A percentile compares a stretch with the other conserved stretches of the same genome.
phyloP scores from a whole-genome alignment of 306 rosid genomes.

The Bauhinia variegata region DNA sequence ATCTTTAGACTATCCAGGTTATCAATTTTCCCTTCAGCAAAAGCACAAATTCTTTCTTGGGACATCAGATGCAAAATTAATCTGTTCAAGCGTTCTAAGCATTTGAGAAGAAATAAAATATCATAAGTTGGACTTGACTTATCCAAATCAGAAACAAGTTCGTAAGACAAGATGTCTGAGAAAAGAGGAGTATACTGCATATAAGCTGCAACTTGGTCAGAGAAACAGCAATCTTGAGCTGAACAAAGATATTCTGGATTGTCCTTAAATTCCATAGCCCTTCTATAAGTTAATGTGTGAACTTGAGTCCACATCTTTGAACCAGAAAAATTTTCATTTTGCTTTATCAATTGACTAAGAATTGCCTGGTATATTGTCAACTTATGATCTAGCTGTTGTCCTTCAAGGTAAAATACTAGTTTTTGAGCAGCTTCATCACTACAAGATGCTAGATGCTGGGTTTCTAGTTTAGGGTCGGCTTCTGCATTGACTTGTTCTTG shows the following conservation, averaged over 20 bases:
- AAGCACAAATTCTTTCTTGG: conserved; percentile 78
- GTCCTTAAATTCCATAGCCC: conserved; percentile 44
- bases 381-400: conserved; percentile 60
- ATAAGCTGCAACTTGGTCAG: conserved; percentile 47
- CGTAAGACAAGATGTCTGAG: conserved; percentile 63
- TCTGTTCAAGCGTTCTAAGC: conserved; percentile 83
- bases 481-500: conserved; percentile 54
- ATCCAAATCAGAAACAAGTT: conserved; percentile 78
- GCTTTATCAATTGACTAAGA: conserved; percentile 65
- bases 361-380: conserved; percentile 85
- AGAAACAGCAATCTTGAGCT: conserved; percentile 35
- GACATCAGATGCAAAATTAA: conserved; percentile 70
- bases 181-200: conserved; percentile 64
- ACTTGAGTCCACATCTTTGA: conserved; percentile 74
- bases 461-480: conserved; percentile 46
- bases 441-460: conserved; percentile 52
- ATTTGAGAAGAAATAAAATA: conserved; percentile 71
- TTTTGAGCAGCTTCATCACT: conserved; percentile 56
- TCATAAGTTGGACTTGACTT: conserved; percentile 69
- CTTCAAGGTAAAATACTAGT: conserved; percentile 75
- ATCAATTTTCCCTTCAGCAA: conserved; percentile 76
- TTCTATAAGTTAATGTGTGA: conserved; percentile 71
- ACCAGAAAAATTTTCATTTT: conserved; percentile 56
- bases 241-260: conserved; percentile 42
- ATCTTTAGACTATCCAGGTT: conserved; percentile 64